A percentile compares a stretch with the other conserved stretches of the same genome.
Conservation (phyloP, 2,329 filamentous ascomycete genomes). For the Arthrobotrys sinensis region DNA sequence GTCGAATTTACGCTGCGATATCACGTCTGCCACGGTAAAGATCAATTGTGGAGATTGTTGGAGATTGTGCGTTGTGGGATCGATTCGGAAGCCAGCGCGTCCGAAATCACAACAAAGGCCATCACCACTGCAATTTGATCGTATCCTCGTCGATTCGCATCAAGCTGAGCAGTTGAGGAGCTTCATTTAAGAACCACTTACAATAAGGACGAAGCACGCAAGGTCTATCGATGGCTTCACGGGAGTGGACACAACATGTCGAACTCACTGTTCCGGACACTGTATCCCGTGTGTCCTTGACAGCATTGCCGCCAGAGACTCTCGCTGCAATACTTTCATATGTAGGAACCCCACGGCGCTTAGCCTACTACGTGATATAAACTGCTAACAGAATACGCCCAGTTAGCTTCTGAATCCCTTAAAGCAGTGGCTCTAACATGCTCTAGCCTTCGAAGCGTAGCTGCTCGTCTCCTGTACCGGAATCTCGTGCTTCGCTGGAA, state of each 20-base stretch:
- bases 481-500: constrained; percentile 37
- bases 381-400: background rate
- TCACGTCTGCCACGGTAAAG: too few species aligned
- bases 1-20: too few species aligned
- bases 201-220: too few species aligned
- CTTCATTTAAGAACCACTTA: too few species aligned
- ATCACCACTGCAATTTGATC: background rate
- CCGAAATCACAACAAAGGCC: background rate
- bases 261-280: background rate
- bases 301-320: background rate
- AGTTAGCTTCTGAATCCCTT: constrained; percentile 18
- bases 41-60: background rate
- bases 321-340: background rate
- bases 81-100: background rate
- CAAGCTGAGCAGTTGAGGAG: too few species aligned
- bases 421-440: constrained; percentile 31
- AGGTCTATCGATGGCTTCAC: background rate
- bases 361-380: too few species aligned
- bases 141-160: too few species aligned
- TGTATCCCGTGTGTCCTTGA: background rate
- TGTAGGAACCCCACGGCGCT: background rate
- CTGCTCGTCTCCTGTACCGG: constrained; percentile 21
- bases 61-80: background rate
- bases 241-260: background rate
- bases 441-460: constrained; percentile 19